Percentiles rank a stretch among this genome's conserved stretches.
Evolutionary conservation across 805 yeast genomes (phyloP).

Genomic region (Suhomyces pyralidae): DNA sequence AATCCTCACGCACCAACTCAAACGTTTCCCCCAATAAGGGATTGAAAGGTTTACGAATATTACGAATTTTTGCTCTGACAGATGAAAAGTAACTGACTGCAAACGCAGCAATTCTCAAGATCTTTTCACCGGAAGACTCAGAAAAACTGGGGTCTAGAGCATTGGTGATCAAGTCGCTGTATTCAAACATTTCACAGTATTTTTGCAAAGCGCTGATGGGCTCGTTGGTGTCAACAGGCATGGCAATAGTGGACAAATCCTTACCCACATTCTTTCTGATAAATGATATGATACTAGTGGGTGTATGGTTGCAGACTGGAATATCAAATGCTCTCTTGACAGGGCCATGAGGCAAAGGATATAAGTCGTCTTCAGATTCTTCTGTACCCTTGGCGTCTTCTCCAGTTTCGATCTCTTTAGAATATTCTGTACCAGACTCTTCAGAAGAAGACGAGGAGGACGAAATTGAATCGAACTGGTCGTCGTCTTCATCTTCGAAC

Average conservation of each 20-base stretch:
- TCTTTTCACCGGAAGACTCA: conserved; percentile 53
- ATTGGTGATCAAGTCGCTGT: conserved; percentile 60
- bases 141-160: conserved; percentile 49
- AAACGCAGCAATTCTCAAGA: conserved; percentile 72
- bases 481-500: conserved; percentile 16
- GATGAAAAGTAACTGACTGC: conserved; percentile 74
- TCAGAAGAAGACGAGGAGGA: conserved; percentile 18
- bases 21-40: conserved; percentile 92
- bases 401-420: neutral
- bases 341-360: conserved; percentile 58
- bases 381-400: conserved; percentile 17
- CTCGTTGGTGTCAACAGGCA: conserved; percentile 94
- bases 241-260: conserved; percentile 77
- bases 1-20: conserved; percentile 83
- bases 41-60: conserved; percentile 86
- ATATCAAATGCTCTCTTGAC: conserved; percentile 59
- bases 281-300: conserved; percentile 79
- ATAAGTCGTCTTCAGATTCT: conserved; percentile 34
- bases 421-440: conserved; percentile 11
- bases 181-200: conserved; percentile 78
- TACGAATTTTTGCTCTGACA: conserved; percentile 70
- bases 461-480: conserved; percentile 14
- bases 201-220: conserved; percentile 82
- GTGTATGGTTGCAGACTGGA: conserved; percentile 56
- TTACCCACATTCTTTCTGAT: conserved; percentile 90